phyloP scores from a whole-genome alignment of 306 rosid species.

The Delonix regia region DNA sequence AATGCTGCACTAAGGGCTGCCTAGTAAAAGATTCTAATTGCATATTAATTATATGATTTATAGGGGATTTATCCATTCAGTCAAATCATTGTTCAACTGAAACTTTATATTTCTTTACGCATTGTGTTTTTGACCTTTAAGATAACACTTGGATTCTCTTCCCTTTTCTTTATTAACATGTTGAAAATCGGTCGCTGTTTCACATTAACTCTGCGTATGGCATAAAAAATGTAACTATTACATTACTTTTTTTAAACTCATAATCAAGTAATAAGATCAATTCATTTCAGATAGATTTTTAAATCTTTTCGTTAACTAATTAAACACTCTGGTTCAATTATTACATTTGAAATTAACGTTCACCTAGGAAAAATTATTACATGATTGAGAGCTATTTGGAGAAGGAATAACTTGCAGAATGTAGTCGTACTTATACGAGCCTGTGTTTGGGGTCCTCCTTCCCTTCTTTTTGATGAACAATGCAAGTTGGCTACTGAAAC shows the following conservation, averaged over 20 bases:
- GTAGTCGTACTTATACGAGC: background rate
- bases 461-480: background rate
- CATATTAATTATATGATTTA: background rate
- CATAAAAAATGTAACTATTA: background rate
- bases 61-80: constrained; percentile 7
- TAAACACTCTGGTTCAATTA: background rate
- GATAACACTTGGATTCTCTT: background rate
- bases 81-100: constrained; percentile 29
- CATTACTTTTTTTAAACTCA: background rate
- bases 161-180: background rate
- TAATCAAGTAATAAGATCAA: background rate
- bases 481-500: background rate
- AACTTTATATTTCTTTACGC: background rate
- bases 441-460: background rate
- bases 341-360: no score
- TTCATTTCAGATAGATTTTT: no score
- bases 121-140: background rate
- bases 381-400: background rate
- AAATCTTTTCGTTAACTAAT: no score
- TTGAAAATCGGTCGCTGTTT: background rate
- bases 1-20: constrained; percentile 27
- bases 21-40: constrained; percentile 7
- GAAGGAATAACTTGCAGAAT: no score
- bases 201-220: background rate
- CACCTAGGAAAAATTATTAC: no score